Evolutionary conservation across 306 rosid genomes (phyloP), one percentile per base, ranked within the genome.

Genomic region (Vigna nakashimae): DNA sequence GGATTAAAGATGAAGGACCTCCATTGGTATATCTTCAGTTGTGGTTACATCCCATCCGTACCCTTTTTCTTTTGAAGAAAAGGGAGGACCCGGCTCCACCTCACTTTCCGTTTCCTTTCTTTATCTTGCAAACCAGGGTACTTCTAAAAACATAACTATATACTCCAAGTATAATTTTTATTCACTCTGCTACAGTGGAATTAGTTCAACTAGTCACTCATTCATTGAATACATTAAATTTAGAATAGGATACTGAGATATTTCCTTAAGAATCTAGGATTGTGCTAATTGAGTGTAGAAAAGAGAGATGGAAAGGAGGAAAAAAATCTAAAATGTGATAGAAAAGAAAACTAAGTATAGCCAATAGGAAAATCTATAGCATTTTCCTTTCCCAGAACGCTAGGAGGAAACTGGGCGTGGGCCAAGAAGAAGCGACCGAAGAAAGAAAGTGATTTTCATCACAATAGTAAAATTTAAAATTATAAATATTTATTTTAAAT

Each of bases 1-100:
- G 75, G 63, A 52, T 71, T 52, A 12, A 71, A 71, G 62, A 34
- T 52, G 36, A 34, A 30, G 38, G 12, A 34, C 18, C 36, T 4
- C 18, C 20, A 13, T 42, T 66, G 6, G 30, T 42, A 42, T 62
- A 66, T 66, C 71, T 66, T 42, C 52, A 20, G 53, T 42, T 65
- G 71, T 43, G 52, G 36, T 66, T 66, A 42, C 71, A 66, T 22
- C 34, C 36, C 12, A 0, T 10, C 71, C 71, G 71, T 66, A 66
- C 53, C 4, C 53, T 66, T 66, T 66, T 66, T 13, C 36, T 66
- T 65, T 42, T 66, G 71, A 42, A 12, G 14, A 66, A 66, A 43
- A 13, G 18, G 4, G 28, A 1, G 10, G 52, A 40, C 11, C 18
- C 3, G 50, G 70, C 71, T 66, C 71, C 71, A 66, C 71, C 71